Conservation (phyloP, 495 filamentous ascomycete species). For the Tirmania nivea region DNA sequence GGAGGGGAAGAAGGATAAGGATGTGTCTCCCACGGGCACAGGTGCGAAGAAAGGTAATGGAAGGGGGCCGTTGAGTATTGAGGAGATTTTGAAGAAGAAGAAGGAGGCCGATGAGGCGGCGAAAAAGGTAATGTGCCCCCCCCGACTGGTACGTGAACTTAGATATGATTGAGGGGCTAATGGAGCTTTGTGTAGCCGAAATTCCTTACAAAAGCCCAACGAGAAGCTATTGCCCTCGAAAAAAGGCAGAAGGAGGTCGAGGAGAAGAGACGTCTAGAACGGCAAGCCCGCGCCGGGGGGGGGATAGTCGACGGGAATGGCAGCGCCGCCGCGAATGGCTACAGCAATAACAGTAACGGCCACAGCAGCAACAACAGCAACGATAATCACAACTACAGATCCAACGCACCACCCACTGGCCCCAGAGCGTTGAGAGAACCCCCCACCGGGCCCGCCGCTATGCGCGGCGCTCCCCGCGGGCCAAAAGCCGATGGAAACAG, state of each 20-base stretch:
- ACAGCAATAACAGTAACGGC: background rate
- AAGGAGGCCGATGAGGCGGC: constrained; percentile 56
- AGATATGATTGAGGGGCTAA: constrained; percentile 8
- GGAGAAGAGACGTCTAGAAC: constrained; percentile 35
- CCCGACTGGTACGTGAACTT: background rate
- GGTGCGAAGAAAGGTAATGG: background rate
- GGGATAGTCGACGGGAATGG: background rate
- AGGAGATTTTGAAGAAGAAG: constrained; percentile 59
- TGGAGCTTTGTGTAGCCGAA: constrained; percentile 48
- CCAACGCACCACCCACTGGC: constrained; percentile 10
- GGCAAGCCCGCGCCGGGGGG: constrained; percentile 13
- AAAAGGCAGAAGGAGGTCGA: constrained; percentile 70
- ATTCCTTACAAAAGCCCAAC: constrained; percentile 74
- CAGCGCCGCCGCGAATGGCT: background rate
- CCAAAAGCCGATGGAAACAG: constrained; percentile 2
- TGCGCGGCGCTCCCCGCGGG: constrained; percentile 6
- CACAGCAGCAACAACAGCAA: constrained; percentile 2
- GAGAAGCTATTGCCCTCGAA: constrained; percentile 67
- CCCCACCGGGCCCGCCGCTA: constrained; percentile 18
- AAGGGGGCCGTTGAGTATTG: constrained; percentile 44
- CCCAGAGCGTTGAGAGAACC: constrained; percentile 13
- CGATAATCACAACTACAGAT: background rate
- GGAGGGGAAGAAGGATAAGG: constrained; percentile 5
- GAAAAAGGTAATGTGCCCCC: constrained; percentile 34
- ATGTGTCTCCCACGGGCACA: constrained; percentile 7